Evolutionary conservation across 768 basidiomycete genomes (phyloP).

Genomic region (Rhodotorula kratochvilovae): DNA sequence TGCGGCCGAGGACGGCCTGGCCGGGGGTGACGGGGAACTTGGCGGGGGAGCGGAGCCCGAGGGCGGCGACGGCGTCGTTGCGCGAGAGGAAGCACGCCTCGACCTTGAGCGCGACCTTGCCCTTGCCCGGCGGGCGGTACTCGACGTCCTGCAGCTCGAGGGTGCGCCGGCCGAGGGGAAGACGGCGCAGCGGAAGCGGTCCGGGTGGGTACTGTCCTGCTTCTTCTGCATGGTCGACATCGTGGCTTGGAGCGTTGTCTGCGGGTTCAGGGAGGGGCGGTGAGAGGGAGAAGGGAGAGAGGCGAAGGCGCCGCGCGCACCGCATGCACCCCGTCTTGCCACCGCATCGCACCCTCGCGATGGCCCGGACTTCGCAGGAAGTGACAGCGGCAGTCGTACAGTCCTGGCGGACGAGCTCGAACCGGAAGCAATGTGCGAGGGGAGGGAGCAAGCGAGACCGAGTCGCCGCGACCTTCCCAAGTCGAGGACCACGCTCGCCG

Average conservation of each 20-base stretch:
- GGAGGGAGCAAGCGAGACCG: too few species aligned
- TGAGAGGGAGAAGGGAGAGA: not conserved
- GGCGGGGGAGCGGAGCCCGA: not conserved
- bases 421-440: too few species aligned
- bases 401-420: too few species aligned
- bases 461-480: too few species aligned
- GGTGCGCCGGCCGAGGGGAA: not conserved
- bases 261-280: not conserved
- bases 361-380: not conserved
- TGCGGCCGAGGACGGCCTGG: not conserved
- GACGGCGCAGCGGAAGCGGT: constrained; percentile 2
- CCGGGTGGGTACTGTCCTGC: not conserved
- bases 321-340: not conserved
- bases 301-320: too few species aligned
- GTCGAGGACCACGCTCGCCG: too few species aligned
- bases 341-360: too few species aligned
- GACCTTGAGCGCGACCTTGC: not conserved
- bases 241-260: not conserved
- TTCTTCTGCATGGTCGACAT: not conserved
- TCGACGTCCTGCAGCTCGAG: constrained; percentile 8
- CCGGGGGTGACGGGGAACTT: constrained; percentile 11
- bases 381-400: not conserved
- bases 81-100: not conserved
- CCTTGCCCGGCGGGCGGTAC: not conserved
- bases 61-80: not conserved